Evolutionary conservation across 2,329 filamentous ascomycete species (phyloP).

Genomic region (Arachnopeziza araneosa): DNA sequence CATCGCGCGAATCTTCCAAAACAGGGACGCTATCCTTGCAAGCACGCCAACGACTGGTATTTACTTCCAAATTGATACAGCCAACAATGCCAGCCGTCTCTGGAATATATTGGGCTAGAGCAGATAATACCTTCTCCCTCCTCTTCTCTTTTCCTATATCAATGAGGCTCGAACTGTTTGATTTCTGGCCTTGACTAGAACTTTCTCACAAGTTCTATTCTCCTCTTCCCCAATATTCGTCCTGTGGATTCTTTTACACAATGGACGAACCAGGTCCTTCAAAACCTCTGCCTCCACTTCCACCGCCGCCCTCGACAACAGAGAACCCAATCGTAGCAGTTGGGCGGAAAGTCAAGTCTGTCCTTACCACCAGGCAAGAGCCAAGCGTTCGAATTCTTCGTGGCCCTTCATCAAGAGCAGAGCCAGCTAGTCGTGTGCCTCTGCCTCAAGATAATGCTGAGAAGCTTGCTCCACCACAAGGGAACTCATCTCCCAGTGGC

Average conservation of each 20-base stretch:
- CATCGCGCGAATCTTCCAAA: too few species aligned
- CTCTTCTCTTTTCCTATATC: too few species aligned
- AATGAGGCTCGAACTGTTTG: too few species aligned
- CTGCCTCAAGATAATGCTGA: slow-evolving; percentile 4
- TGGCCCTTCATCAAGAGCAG: slow-evolving; percentile 9
- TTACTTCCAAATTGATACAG: too few species aligned
- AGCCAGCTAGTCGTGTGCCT: slow-evolving; percentile 1
- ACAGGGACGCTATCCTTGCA: too few species aligned
- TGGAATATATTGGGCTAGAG: too few species aligned
- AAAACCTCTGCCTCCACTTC: slow-evolving; percentile 5
- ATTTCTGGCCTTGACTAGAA: too few species aligned
- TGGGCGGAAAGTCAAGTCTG: slow-evolving; percentile 23
- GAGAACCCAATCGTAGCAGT: slow-evolving; percentile 21
- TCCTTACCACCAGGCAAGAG: slow-evolving; percentile 15
- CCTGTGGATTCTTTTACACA: background rate
- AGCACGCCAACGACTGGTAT: too few species aligned
- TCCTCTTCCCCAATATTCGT: too few species aligned
- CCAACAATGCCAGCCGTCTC: too few species aligned
- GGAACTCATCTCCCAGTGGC: slow-evolving; percentile 8
- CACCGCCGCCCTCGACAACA: slow-evolving; percentile 8
- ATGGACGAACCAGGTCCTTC: background rate
- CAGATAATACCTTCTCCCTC: too few species aligned
- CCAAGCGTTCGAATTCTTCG: slow-evolving; percentile 24
- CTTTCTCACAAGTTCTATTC: too few species aligned
- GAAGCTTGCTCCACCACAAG: slow-evolving; percentile 7